These are phyloP conservation scores for Saccharum hybrid DNA, from an alignment of 202 grass and related monocot genomes.

Conservation along the genomic window DNA sequence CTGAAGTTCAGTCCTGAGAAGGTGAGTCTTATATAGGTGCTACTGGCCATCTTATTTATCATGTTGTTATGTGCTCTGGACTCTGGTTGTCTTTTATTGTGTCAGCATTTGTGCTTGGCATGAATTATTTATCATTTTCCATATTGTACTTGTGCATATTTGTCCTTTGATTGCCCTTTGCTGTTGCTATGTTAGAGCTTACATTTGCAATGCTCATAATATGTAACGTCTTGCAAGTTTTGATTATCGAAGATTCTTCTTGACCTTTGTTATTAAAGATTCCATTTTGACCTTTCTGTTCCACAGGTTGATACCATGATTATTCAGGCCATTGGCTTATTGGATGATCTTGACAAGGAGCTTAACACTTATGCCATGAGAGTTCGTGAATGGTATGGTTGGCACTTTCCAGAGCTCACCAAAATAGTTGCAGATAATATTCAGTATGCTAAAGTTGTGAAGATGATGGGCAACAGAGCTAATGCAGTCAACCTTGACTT, in stretches of 20 bases:
- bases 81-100: background rate
- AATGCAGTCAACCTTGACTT: slow-evolving; percentile 35
- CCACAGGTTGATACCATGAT: slow-evolving; percentile 94
- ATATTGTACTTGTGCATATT: background rate
- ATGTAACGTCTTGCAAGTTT: background rate
- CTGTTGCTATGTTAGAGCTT: background rate
- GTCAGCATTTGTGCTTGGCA: background rate
- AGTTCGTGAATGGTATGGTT: slow-evolving; percentile 97
- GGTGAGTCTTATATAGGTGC: slow-evolving; percentile 41
- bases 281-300: slow-evolving; percentile 22
- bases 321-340: slow-evolving; percentile 89
- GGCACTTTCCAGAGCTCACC: slow-evolving; percentile 92
- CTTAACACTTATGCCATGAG: slow-evolving; percentile 94
- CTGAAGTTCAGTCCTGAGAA: slow-evolving; percentile 95
- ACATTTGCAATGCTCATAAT: background rate
- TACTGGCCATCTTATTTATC: background rate
- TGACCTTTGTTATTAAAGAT: background rate
- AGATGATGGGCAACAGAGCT: slow-evolving; percentile 71
- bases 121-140: background rate
- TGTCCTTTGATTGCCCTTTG: slow-evolving; percentile 10
- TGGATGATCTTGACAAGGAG: slow-evolving; percentile 95
- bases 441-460: slow-evolving; percentile 81
- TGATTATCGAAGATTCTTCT: background rate
- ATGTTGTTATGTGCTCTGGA: slow-evolving; percentile 18
- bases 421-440: slow-evolving; percentile 94